Evolutionary conservation across 2,329 filamentous ascomycete species (phyloP).

Genomic region (Colletotrichum musae): DNA sequence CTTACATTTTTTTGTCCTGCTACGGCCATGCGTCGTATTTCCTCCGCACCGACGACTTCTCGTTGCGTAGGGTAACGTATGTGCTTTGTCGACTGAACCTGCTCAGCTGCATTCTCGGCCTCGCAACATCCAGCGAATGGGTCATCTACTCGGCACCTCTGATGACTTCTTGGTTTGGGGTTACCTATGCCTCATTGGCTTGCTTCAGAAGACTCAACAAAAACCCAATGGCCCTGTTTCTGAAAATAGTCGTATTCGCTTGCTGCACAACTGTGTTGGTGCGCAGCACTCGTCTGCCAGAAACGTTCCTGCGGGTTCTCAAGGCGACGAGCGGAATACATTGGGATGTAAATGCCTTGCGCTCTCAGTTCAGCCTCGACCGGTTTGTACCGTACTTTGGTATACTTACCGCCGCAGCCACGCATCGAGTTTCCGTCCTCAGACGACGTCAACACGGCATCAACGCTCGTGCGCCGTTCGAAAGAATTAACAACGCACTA

Average conservation of each 20-base stretch:
- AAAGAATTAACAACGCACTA: slow-evolving; percentile 26
- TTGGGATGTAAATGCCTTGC: slow-evolving; percentile 64
- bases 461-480: slow-evolving; percentile 25
- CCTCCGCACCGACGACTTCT: slow-evolving; percentile 69
- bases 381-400: slow-evolving; percentile 70
- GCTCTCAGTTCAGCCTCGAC: slow-evolving; percentile 67
- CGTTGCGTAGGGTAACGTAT: slow-evolving; percentile 63
- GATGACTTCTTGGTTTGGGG: slow-evolving; percentile 73
- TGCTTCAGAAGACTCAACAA: slow-evolving; percentile 58
- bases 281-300: slow-evolving; percentile 27
- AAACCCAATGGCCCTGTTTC: slow-evolving; percentile 56
- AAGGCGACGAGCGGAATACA: slow-evolving; percentile 56
- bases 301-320: slow-evolving; percentile 29
- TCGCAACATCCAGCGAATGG: slow-evolving; percentile 69
- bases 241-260: slow-evolving; percentile 64
- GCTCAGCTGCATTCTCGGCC: slow-evolving; percentile 66
- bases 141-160: slow-evolving; percentile 70
- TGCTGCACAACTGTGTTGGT: slow-evolving; percentile 45
- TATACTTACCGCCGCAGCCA: slow-evolving; percentile 63
- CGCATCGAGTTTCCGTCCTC: slow-evolving; percentile 48
- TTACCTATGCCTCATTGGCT: slow-evolving; percentile 68
- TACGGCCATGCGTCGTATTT: slow-evolving; percentile 75
- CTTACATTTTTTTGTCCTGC: slow-evolving; percentile 74
- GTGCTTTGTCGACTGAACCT: slow-evolving; percentile 70
- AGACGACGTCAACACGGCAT: slow-evolving; percentile 29